Conservation (phyloP, 768 basidiomycete genomes). For the Kwoniella heveanensis region DNA sequence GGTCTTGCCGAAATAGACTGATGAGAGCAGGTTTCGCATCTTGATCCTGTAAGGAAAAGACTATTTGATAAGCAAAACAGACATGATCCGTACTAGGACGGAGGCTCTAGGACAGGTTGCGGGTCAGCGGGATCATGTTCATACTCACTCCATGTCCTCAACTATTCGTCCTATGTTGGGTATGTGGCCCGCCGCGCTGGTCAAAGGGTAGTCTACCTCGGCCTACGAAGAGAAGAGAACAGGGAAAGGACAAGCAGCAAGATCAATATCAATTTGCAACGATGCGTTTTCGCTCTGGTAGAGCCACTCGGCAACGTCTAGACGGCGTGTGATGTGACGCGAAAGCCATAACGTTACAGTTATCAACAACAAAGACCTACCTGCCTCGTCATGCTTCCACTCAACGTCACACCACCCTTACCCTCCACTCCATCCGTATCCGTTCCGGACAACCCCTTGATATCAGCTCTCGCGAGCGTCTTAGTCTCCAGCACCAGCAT, state of each 20-base stretch:
- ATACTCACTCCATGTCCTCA: conserved; percentile 86
- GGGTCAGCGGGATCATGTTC: too few relatives aligned
- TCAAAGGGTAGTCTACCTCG: conserved; percentile 82
- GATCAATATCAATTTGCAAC: conserved; percentile 27
- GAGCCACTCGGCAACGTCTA: too few relatives aligned
- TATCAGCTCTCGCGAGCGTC: conserved; percentile 34
- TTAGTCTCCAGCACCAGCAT: conserved; percentile 84
- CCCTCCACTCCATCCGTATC: conserved; percentile 58
- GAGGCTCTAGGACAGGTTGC: too few relatives aligned
- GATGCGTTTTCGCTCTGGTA: too few relatives aligned
- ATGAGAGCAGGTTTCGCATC: conserved; percentile 85
- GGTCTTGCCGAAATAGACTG: conserved; percentile 96
- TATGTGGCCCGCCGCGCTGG: conserved; percentile 80
- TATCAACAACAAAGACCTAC: too few relatives aligned
- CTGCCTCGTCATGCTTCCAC: conserved; percentile 97
- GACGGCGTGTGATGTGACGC: too few relatives aligned
- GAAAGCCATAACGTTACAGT: too few relatives aligned
- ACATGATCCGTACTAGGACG: not conserved
- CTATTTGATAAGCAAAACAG: too few relatives aligned
- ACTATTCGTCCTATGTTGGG: conserved; percentile 92
- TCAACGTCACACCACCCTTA: conserved; percentile 74
- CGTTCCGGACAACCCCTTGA: conserved; percentile 57
- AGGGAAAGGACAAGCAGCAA: not conserved
- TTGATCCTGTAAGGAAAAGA: conserved; percentile 63
- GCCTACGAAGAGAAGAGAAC: conserved; percentile 59